These are phyloP conservation scores for Penstemon newberryi DNA, from an alignment of 257 asterid species.

Conservation along the genomic window DNA sequence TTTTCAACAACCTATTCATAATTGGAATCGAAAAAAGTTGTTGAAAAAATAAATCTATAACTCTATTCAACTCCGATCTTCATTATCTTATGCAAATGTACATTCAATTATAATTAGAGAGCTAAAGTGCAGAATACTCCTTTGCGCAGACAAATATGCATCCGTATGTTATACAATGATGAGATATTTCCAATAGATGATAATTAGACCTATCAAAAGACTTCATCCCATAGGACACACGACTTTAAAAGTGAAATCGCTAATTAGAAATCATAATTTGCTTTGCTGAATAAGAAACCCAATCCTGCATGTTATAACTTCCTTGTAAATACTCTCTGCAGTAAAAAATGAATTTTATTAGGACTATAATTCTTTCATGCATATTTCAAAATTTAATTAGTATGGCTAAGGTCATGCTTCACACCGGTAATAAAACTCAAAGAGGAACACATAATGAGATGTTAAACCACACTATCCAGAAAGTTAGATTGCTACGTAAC, in stretches of 20 bases:
- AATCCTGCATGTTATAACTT: neutral
- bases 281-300: constrained; percentile 1
- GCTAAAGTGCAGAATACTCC: neutral
- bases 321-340: constrained; percentile 1
- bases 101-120: constrained; percentile 3
- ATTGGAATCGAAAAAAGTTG: neutral
- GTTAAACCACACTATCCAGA: constrained; percentile 5
- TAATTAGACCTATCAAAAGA: constrained; percentile 2
- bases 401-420: neutral
- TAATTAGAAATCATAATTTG: neutral
- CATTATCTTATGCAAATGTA: constrained; percentile 7
- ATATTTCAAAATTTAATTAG: neutral
- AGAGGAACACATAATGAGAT: constrained; percentile 3
- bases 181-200: constrained; percentile 9
- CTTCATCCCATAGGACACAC: neutral
- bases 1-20: constrained; percentile 63
- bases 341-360: constrained; percentile 13
- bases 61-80: constrained; percentile 15
- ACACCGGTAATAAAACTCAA: neutral
- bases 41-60: constrained; percentile 12
- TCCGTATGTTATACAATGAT: neutral
- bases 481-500: neutral
- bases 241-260: neutral
- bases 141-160: neutral
- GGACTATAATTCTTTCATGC: neutral